Conservation (phyloP, 352 stramenopile species). For the Phytophthora quininea region DNA sequence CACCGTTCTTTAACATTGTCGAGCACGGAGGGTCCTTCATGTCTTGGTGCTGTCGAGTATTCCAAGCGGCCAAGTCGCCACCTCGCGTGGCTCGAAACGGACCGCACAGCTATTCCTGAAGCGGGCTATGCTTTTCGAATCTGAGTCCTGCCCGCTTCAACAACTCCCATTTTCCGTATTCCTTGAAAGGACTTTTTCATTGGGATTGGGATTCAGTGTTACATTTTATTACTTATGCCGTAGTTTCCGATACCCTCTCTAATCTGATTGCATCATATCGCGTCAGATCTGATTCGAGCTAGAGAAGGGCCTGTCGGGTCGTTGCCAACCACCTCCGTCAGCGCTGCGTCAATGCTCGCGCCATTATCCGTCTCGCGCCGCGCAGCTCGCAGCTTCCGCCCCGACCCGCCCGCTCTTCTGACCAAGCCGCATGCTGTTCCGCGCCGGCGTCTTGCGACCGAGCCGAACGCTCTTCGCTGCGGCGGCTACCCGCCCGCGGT, state of each 20-base stretch:
- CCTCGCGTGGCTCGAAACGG: not conserved
- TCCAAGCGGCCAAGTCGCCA: not conserved
- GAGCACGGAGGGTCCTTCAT: no score
- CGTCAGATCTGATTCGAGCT: not conserved
- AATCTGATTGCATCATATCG: not conserved
- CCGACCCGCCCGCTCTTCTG: slow-evolving; percentile 6
- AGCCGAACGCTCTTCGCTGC: slow-evolving; percentile 35
- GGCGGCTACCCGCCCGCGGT: slow-evolving; percentile 22
- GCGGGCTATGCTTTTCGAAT: not conserved
- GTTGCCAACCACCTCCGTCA: slow-evolving; percentile 21
- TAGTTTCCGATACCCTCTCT: not conserved
- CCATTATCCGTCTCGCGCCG: slow-evolving; percentile 24
- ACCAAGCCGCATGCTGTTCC: slow-evolving; percentile 30
- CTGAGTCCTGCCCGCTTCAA: not conserved
- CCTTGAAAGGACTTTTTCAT: not conserved
- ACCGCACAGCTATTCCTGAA: not conserved
- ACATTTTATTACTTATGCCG: not conserved
- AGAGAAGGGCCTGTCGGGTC: slow-evolving; percentile 17
- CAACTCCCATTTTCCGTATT: no score
- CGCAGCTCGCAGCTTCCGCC: not conserved
- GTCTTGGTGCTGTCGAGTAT: no score
- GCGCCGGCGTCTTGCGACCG: slow-evolving; percentile 18
- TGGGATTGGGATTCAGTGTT: not conserved
- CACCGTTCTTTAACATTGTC: no score
- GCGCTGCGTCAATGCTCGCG: not conserved